Base-by-base conservation (phyloP, 208 protist species). In the Crithidia expoeki region DNA sequence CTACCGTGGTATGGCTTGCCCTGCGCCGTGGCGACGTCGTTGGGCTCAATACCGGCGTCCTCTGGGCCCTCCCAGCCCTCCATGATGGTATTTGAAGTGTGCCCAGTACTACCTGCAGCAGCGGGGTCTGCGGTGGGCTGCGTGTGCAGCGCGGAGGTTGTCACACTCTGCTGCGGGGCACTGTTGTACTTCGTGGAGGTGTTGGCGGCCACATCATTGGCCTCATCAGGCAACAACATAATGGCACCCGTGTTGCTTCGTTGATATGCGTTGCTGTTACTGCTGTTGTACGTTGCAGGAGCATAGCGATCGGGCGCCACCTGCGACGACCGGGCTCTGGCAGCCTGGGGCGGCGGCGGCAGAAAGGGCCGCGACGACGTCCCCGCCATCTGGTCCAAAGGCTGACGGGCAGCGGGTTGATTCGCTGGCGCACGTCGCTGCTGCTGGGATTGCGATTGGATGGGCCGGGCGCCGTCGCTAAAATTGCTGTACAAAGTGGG, bases 61-160 rank as follows among this genome's bases (percentile, higher is more conserved):
- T 44, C 58, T 28, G 42, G 16, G 9, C 55, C 46, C 27, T 23
- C 60, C 60, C 60, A 66, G 19, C 32, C 36, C 46, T 28, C 46
- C 17, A 27, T 4, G 4, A 55, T 32, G 0, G 11, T 27, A 32
- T 66, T 52, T 3, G 14, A 2, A 21, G 16, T 5, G 14, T 28
- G 46, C 9, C 2, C 10, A 30, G 2, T 21, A 6, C 6, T 28
- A 7, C 3, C 42, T 4, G 58, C 14, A 17, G 12, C n/a, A 3
- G n/a, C 16, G 42, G 42, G 9, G 16, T 47, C 14, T 9, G 42
- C 5, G 42, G 42, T n/a, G 42, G 42, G n/a, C 12, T 47, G 42
- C 12, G 58, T 16, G 14, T 44, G 25, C 17, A 38, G 34, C 1
- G 58, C 50, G 9, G 4, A 30, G 9, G 36, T 21, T 4, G 42